Evolutionary conservation across 371 early-diverging fungal species (phyloP).

Genomic region (Actinomortierella ambigua): DNA sequence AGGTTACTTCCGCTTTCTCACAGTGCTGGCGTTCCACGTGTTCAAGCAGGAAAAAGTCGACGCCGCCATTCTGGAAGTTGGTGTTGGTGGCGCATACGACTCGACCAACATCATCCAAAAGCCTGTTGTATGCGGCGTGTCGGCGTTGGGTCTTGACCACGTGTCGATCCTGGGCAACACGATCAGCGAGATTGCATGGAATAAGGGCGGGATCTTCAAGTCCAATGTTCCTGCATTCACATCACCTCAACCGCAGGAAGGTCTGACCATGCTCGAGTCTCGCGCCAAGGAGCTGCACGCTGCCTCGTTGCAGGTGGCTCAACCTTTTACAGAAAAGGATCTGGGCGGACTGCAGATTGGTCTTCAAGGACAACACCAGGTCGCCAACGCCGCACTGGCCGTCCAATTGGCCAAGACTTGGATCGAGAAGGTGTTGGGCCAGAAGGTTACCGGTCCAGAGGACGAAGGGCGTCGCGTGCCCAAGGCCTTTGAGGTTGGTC

Average conservation of each 20-base stretch:
- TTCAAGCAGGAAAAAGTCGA: constrained; percentile 86
- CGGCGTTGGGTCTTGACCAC: constrained; percentile 85
- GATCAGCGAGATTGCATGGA: constrained; percentile 87
- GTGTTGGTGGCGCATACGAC: constrained; percentile 87
- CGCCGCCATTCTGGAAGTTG: constrained; percentile 82
- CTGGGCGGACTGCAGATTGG: constrained; percentile 30
- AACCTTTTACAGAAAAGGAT: constrained; percentile 20
- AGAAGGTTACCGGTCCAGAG: constrained; percentile 34
- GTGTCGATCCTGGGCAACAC: constrained; percentile 75
- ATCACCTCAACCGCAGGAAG: constrained; percentile 72
- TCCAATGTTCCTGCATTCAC: constrained; percentile 69
- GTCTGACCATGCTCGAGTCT: constrained; percentile 68
- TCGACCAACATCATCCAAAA: constrained; percentile 78
- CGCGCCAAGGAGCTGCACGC: constrained; percentile 73
- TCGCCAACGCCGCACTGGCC: constrained; percentile 84
- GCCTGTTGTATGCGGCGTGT: constrained; percentile 82
- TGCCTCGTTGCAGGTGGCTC: constrained; percentile 11
- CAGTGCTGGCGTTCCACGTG: constrained; percentile 86
- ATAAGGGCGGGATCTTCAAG: constrained; percentile 95
- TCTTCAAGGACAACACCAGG: constrained; percentile 85
- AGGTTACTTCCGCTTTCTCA: constrained; percentile 90
- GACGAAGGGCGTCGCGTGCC: constrained; percentile 45
- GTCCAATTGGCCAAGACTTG: constrained; percentile 68
- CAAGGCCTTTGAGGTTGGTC: constrained; percentile 59
- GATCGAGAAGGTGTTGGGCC: constrained; percentile 52